Base-by-base conservation (phyloP, 805 yeast species). In the Ogataea pini region DNA sequence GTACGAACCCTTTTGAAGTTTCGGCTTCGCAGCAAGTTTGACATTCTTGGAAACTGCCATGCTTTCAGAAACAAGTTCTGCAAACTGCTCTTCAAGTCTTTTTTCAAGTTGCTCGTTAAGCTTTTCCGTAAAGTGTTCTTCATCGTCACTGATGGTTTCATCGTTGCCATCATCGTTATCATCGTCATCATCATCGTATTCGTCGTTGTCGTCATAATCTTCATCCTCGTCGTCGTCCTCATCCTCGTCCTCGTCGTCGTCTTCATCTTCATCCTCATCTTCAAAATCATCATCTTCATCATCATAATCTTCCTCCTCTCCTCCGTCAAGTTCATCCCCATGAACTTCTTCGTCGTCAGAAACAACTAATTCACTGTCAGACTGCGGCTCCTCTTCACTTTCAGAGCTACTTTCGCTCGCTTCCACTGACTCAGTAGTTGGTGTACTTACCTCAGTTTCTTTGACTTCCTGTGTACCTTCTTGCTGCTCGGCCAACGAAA, bases 31-130 rank as follows among this genome's bases (percentile, higher is more conserved):
- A 14, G 37, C 19, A 51, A 64, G 67, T 13, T 70, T 62, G 4
- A 69, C 62, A 20, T 71, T 76, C 49, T 27, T 47, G 17, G 29
- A 39, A 8, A 39, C 16, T 8, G 40, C 34, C 54, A 79, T 66
- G 8, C 86, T 73, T 17, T 79, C 83, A n/a, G 67, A 57, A 50
- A 83, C 69, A 58, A 85, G 63, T 44, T 64, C 69, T 48, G 76
- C 77, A 50, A 80, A 78, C 56, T 84, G 86, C 43, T 67, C 72
- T 32, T 83, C 89, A 42, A 86, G 53, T 9, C 58, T 62, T 7
- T 55, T 58, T 6, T 57, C 64, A 16, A 58, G 61, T 32, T 57
- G 64, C 8, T 56, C 58, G n/a, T 63, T 64, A 13, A 62, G 60
- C 18, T 56, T 61, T 13, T 54, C 63, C 8, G 60, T 66, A 6